phyloP scores from a whole-genome alignment of 1,284 basidiomycete species.

The Trametes polyzona region DNA sequence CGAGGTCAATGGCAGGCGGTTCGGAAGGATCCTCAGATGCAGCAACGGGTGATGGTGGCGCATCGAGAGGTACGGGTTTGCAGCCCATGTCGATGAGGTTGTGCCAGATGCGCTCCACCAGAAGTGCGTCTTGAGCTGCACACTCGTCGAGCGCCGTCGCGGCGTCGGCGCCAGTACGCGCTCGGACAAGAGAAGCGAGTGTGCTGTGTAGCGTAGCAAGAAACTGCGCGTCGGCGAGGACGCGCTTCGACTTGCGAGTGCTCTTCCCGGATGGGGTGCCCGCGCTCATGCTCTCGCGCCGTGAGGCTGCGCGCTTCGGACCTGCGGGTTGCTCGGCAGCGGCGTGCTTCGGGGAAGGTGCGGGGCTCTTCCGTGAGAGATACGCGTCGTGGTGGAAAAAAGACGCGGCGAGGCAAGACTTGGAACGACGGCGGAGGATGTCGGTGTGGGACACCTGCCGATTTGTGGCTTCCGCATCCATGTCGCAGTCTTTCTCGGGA shows the following conservation, averaged over 20 bases:
- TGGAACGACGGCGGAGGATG: conserved; percentile 27
- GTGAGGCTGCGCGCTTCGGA: conserved; percentile 11
- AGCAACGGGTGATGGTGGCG: not conserved
- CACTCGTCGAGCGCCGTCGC: conserved; percentile 19
- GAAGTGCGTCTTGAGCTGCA: conserved; percentile 35
- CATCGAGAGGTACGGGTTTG: conserved; percentile 29
- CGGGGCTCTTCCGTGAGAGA: not conserved
- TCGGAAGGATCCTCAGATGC: not conserved
- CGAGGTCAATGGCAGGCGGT: not conserved
- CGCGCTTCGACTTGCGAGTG: conserved; percentile 39
- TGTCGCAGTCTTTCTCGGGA: conserved; percentile 2
- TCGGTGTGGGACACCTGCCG: conserved; percentile 23
- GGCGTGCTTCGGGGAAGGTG: conserved; percentile 2
- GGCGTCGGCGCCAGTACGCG: conserved; percentile 5
- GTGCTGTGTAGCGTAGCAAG: conserved; percentile 45
- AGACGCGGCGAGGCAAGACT: conserved; percentile 31
- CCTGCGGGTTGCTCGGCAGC: not conserved
- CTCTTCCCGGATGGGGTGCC: conserved; percentile 34
- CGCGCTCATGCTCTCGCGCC: conserved; percentile 29
- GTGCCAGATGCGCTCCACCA: conserved; percentile 38
- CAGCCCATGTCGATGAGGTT: conserved; percentile 38
- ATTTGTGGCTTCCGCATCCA: not conserved
- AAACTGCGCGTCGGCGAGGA: conserved; percentile 44
- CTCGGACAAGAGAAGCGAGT: conserved; percentile 32
- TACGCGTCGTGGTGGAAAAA: conserved; percentile 25